Evolutionary conservation across 2,329 filamentous ascomycete genomes (phyloP), one percentile per base, ranked within the genome.

Genomic region (Fusarium subtropicale): DNA sequence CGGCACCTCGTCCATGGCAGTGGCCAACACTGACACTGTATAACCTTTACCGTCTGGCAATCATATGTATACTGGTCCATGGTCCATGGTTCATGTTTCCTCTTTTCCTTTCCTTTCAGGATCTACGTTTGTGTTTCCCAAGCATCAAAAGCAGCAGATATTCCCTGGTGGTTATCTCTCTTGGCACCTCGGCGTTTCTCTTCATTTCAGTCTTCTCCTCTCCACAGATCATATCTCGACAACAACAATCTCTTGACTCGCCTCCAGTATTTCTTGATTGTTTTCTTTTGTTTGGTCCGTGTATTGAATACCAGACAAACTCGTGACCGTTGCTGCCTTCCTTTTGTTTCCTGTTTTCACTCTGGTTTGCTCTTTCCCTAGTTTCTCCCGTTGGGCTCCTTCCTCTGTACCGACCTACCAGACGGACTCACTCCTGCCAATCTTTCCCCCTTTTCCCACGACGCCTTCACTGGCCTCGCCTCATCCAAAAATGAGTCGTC

Each of bases 401-500:
- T 65, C 50, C 57, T 46, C 55, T 42, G 36, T 41, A 50, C 47
- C 38, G 46, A 55, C 36, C 34, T 7, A 22, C 15, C 13, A 22
- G 18, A 20, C 18, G 26, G 30, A 20, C 44, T 46, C 28, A 38
- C 16, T 28, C 44, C 24, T 30, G 20, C 13, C 51, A 36, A 41
- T 18, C 22, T 56, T 26, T 57, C 56, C 47, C 10, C n/a, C 44
- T 34, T 44, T 62, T 44, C 20, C 10, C 16, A 9, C 48, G 33
- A 20, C 33, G 13, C 34, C 24, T 22, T 38, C 16, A 39, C 24
- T 41, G 24, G 48, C 34, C 36, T 41, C 34, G 20, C 20, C 34
- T 44, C 50, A 22, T 48, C 36, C 36, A 33, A 68, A 74, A 71
- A 85, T 85, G 83, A 79, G 78, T 68, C 77, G 76, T 38, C 76